phyloP scores from a whole-genome alignment of 352 stramenopile species.

The Globisporangium mamillatum region DNA sequence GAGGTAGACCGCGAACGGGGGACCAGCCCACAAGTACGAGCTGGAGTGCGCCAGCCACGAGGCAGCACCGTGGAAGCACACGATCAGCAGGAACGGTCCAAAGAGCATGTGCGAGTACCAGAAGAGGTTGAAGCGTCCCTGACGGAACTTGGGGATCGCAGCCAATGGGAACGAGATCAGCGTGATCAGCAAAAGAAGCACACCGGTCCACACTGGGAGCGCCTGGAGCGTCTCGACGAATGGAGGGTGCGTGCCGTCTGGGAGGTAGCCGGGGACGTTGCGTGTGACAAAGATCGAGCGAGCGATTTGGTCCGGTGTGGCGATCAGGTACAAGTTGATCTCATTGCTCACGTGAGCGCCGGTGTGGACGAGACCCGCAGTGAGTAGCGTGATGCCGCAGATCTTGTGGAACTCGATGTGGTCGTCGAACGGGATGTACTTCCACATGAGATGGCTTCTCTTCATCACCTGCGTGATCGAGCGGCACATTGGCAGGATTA shows the following conservation, averaged over 20 bases:
- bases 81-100: conserved; percentile 57
- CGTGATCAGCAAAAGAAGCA: conserved; percentile 66
- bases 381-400: conserved; percentile 55
- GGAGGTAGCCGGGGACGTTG: conserved; percentile 41
- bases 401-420: conserved; percentile 83
- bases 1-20: conserved; percentile 68
- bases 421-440: conserved; percentile 79
- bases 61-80: conserved; percentile 58
- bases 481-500: conserved; percentile 78
- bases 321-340: conserved; percentile 64
- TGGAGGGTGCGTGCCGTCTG: conserved; percentile 40
- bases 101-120: conserved; percentile 86
- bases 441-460: conserved; percentile 54
- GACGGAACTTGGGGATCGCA: conserved; percentile 68
- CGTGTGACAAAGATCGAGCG: conserved; percentile 59
- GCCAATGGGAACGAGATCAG: conserved; percentile 66
- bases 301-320: conserved; percentile 56
- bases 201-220: conserved; percentile 67
- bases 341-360: conserved; percentile 67
- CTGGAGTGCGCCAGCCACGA: conserved; percentile 59
- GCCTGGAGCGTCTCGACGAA: conserved; percentile 67
- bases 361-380: conserved; percentile 59
- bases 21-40: conserved; percentile 65
- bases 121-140: conserved; percentile 78
- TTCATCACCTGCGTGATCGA: conserved; percentile 77